A percentile compares a stretch with the other conserved stretches of the same genome.
Evolutionary conservation across 2,329 filamentous ascomycete species (phyloP).

Genomic region (Aureobasidium musti): DNA sequence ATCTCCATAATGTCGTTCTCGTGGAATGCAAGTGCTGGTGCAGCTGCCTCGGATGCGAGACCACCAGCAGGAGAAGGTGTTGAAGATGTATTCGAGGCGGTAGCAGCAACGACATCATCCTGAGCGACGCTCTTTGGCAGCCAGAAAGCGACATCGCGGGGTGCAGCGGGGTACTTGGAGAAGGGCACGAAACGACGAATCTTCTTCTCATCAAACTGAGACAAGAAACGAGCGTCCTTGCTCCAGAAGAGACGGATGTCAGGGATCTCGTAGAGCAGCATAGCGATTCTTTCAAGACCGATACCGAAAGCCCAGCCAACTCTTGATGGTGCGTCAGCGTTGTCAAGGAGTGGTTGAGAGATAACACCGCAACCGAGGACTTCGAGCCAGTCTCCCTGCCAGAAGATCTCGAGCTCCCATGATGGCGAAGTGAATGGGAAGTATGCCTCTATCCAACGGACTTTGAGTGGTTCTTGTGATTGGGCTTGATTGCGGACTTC

Average conservation of each 20-base stretch:
- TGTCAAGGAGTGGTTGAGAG: slow-evolving; percentile 75
- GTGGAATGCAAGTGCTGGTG: slow-evolving; percentile 60
- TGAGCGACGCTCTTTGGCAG: slow-evolving; percentile 48
- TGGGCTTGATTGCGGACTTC: slow-evolving; percentile 41
- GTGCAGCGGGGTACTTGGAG: slow-evolving; percentile 85
- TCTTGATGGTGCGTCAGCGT: slow-evolving; percentile 72
- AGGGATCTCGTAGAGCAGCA: slow-evolving; percentile 94
- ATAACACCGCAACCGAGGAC: slow-evolving; percentile 91
- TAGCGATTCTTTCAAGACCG: slow-evolving; percentile 91
- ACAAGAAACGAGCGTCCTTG: slow-evolving; percentile 77
- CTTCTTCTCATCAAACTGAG: slow-evolving; percentile 66
- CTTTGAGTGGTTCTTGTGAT: slow-evolving; percentile 67
- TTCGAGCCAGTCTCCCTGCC: slow-evolving; percentile 93
- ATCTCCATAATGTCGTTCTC: slow-evolving; percentile 98
- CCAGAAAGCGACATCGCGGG: slow-evolving; percentile 96
- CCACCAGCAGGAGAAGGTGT: slow-evolving; percentile 41
- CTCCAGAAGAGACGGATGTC: slow-evolving; percentile 99
- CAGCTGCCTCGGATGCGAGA: slow-evolving; percentile 41
- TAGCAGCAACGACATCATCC: slow-evolving; percentile 37
- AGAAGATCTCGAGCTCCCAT: slow-evolving; percentile 96
- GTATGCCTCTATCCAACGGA: slow-evolving; percentile 95
- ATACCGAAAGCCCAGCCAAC: slow-evolving; percentile 96
- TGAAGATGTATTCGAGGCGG: slow-evolving; percentile 39
- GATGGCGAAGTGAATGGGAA: slow-evolving; percentile 96
- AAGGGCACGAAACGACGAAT: slow-evolving; percentile 76